Evolutionary conservation across 495 filamentous ascomycete species (phyloP), one percentile per base, ranked within the genome.

Genomic region (Penicillium lividum): DNA sequence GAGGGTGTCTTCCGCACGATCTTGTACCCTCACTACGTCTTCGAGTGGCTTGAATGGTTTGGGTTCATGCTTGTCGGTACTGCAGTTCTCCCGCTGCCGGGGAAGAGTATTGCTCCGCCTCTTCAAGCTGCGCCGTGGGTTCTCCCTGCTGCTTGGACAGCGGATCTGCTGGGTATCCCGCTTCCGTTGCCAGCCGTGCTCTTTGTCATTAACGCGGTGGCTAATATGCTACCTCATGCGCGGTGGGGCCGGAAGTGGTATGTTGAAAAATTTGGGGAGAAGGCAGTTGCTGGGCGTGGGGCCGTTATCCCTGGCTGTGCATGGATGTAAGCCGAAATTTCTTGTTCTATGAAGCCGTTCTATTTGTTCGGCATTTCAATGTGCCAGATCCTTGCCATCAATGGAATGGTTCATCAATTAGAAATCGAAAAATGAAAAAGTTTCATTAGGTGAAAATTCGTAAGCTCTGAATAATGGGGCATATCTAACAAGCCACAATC

Each of bases 1-100:
- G 85, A 87, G 40, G 93, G 93, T 3, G 74, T 97, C 42, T 98
- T 98, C 76, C 77, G 75, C 50, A 86, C 81, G 56, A 83, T 97
- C 66, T 80, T 98, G 53, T 96, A 89, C 75, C 92, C 94, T 58
- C 95, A 98, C 68, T 98, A 96, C 68, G 82, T 94, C 49, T 89
- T 85, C 59, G 94, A 98, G 80, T 98, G 94, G 94, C 72, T 96
- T 50, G 95, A 98, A 76, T 98, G 95, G 94, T 66, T 81, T 18
- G 94, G 94, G 0, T 98, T 91, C 67, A 92, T 84, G 70, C 82
- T 96, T 58, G 74, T 82, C n/a, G 85, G 79, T 5, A 65, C 66
- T 2, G 62, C 70, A 0, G 63, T 79, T 4, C 65, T 62, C 22
- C 70, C 64, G 30, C 40, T 43, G 5, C 34, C 44, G 10, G 34